Conservation (phyloP, 192 early-diverging fungal genomes). For the Spizellomyces punctatus region DNA sequence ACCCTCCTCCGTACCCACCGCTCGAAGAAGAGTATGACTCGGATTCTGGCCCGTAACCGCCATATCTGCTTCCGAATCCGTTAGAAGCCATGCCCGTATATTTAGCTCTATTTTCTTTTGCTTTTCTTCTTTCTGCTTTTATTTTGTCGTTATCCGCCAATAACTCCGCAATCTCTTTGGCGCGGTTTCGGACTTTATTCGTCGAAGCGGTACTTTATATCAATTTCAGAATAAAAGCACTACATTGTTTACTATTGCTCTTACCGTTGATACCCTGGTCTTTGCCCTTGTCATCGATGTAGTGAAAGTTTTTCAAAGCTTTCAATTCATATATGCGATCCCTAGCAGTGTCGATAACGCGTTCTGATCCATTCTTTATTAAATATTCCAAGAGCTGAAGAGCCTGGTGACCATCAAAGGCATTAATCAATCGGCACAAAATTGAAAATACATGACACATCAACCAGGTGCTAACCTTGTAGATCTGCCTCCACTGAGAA, state of each 20-base stretch:
- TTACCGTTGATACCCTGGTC: conserved; percentile 97
- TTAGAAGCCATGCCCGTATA: conserved; percentile 72
- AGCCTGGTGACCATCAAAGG: conserved; percentile 49
- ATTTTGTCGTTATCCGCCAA: conserved; percentile 77
- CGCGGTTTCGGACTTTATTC: conserved; percentile 74
- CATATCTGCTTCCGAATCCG: conserved; percentile 16
- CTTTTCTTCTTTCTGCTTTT: conserved; percentile 85
- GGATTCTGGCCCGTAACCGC: conserved; percentile 50
- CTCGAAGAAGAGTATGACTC: conserved; percentile 1
- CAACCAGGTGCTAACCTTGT: conserved; percentile 66
- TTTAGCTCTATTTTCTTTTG: conserved; percentile 86
- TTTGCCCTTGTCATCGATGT: conserved; percentile 90
- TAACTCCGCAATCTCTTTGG: conserved; percentile 87
- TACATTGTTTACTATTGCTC: neutral
- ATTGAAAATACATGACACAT: neutral
- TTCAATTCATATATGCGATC: conserved; percentile 88
- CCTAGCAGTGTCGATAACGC: conserved; percentile 86
- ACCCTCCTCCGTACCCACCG: neutral
- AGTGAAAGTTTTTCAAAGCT: conserved; percentile 84
- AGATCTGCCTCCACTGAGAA: conserved; percentile 90
- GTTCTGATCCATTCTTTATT: conserved; percentile 91
- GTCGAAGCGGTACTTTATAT: neutral
- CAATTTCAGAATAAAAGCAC: neutral
- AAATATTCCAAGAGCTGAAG: conserved; percentile 93
- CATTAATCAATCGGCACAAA: neutral